Evolutionary conservation across 441 rosid genomes (phyloP).

Genomic region (Aleurites moluccanus): DNA sequence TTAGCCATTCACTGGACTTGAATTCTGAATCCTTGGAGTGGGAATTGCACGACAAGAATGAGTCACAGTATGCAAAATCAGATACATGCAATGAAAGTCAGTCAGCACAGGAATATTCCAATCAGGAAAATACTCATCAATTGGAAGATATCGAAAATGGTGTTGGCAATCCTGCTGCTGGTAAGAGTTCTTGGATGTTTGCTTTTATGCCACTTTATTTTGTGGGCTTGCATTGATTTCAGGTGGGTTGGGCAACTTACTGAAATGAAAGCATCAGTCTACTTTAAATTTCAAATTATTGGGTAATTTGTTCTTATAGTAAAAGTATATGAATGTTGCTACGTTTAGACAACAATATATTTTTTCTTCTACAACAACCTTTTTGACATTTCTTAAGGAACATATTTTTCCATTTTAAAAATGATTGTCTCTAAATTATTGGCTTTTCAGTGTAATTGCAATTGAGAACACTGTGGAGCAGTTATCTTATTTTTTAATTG

Average conservation of each 20-base stretch:
- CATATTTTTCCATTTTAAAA: not conserved
- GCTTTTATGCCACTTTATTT: not conserved
- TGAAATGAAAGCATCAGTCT: not conserved
- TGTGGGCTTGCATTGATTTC: not conserved
- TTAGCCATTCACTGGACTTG: constrained; percentile 67
- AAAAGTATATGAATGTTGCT: not conserved
- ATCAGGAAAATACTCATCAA: constrained; percentile 28
- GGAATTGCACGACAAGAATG: constrained; percentile 37
- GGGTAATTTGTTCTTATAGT: not conserved
- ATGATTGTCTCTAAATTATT: not conserved
- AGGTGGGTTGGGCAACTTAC: constrained; percentile 3
- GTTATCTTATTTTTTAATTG: not conserved
- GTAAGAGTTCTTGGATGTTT: constrained; percentile 44
- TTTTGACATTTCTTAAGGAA: not conserved
- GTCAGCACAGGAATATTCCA: constrained; percentile 28
- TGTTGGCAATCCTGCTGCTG: constrained; percentile 40
- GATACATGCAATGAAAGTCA: constrained; percentile 31
- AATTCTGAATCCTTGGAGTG: constrained; percentile 37
- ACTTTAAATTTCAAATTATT: not conserved
- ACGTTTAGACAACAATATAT: not conserved
- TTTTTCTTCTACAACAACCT: not conserved
- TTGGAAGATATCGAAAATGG: constrained; percentile 36
- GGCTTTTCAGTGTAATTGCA: not conserved
- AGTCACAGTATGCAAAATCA: constrained; percentile 29
- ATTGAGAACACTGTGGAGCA: not conserved